Base-by-base conservation (phyloP, 208 protist species). In the Leishmania amazonensis region DNA sequence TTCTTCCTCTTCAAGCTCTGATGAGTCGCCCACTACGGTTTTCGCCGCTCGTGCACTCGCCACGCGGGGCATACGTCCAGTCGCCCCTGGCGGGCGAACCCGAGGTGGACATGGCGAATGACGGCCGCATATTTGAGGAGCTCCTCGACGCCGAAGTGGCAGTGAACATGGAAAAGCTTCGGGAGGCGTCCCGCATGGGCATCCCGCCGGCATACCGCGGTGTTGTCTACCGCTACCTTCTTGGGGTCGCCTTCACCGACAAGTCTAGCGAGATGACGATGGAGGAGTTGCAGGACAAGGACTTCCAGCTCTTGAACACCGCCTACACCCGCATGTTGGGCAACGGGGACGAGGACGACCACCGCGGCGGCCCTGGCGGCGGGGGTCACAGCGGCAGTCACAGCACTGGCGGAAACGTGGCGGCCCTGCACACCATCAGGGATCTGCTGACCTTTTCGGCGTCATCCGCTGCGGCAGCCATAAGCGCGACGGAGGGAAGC, bases 191-290 rank as follows among this genome's bases (percentile, higher is more conserved):
- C 1, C 90, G 91, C 35, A 88, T 92, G 38, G 95, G 95, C 57
- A 91, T 97, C 57, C 91, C 91, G 0, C 76, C 87, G 0, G 79
- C 78, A 5, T 92, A 94, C 80, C 91, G 95, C 73, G 89, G 87
- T 73, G 85, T 90, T 8, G 95, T 96, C 64, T 97, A 97, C 83
- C 89, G 92, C 76, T 95, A 97, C 80, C 88, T 97, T 1, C 88
- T 97, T 49, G 92, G 92, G 42, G 85, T 96, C 51, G 85, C 93
- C 38, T 89, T 90, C 47, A 88, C 87, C 28, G 92, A 97, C 78
- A 95, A 95, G 80, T 96, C 93, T 24, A 87, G 87, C 60, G 92
- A 97, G 83, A 95, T 97, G 94, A 93, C 91, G 76, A 83, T 96
- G 83, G 94, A 97, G 78, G 85, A 90, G 28, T 75, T 85, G 83